A percentile compares a stretch with the other conserved stretches of the same genome.
These are phyloP conservation scores for Globisporangium cystogenes DNA, from an alignment of 352 stramenopile species.

Conservation along the genomic window DNA sequence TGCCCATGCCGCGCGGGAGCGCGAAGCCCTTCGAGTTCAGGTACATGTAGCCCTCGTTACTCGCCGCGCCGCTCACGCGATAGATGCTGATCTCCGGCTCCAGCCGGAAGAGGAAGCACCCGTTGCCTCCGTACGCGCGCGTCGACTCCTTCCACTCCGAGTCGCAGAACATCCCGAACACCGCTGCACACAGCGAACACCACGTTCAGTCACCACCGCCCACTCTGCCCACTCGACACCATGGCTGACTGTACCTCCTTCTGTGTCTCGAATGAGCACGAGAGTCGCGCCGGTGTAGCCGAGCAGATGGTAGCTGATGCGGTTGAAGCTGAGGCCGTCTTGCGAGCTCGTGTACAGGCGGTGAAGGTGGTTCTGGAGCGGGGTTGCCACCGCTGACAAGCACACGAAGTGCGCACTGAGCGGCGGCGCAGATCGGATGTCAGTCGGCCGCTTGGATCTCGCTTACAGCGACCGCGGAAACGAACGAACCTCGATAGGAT, in stretches of 20 bases:
- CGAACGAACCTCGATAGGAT: slow-evolving; percentile 58
- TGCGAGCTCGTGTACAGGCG: slow-evolving; percentile 78
- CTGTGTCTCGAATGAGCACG: slow-evolving; percentile 55
- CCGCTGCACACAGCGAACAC: slow-evolving; percentile 21
- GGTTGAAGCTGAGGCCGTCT: slow-evolving; percentile 82
- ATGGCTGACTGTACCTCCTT: slow-evolving; percentile 39
- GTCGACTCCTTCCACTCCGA: slow-evolving; percentile 81
- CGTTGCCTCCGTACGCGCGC: slow-evolving; percentile 74
- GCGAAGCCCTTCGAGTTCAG: slow-evolving; percentile 82
- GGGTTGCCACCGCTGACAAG: slow-evolving; percentile 49
- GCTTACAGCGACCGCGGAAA: not conserved
- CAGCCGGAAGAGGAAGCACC: slow-evolving; percentile 77
- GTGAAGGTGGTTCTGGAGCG: slow-evolving; percentile 49
- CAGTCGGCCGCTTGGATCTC: not conserved
- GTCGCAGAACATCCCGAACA: slow-evolving; percentile 87
- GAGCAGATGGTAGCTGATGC: slow-evolving; percentile 73
- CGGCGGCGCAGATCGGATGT: not conserved
- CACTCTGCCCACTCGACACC: no score
- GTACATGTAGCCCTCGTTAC: slow-evolving; percentile 80
- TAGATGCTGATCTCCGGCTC: slow-evolving; percentile 60
- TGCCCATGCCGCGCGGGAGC: slow-evolving; percentile 65
- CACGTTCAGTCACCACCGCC: not conserved
- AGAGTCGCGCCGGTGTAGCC: slow-evolving; percentile 74
- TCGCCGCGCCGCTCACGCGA: slow-evolving; percentile 33
- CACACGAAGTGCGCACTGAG: slow-evolving; percentile 59